phyloP scores from a whole-genome alignment of 2,329 filamentous ascomycete genomes.

The Microcyclospora pomicola region DNA sequence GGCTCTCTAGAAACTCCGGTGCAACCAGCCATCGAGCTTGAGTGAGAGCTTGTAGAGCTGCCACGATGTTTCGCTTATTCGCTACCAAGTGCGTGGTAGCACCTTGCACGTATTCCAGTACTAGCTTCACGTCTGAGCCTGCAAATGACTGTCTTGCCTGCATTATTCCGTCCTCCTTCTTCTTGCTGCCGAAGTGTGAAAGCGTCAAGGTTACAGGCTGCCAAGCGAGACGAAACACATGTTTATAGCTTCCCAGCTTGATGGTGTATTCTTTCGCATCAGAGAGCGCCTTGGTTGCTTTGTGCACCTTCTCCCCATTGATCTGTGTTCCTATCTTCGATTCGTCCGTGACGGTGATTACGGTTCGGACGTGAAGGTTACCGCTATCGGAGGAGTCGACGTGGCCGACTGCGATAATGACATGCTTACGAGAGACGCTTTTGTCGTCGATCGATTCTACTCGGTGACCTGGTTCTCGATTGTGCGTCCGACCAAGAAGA shows the following conservation, averaged over 20 bases:
- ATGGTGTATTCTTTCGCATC: constrained; percentile 42
- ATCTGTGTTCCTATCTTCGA: constrained; percentile 75
- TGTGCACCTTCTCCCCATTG: constrained; percentile 54
- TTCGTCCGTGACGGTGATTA: constrained; percentile 62
- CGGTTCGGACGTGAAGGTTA: constrained; percentile 47
- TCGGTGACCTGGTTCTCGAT: constrained; percentile 31
- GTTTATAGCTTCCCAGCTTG: constrained; percentile 55
- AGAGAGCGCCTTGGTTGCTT: constrained; percentile 43
- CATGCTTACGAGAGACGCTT: constrained; percentile 77
- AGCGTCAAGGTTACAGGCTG: constrained; percentile 64
- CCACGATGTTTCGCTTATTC: constrained; percentile 78
- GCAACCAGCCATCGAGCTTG: constrained; percentile 68
- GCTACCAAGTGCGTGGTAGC: constrained; percentile 79
- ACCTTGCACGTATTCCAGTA: constrained; percentile 54
- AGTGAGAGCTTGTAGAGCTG: constrained; percentile 73
- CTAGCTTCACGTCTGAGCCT: constrained; percentile 76
- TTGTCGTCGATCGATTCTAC: constrained; percentile 60
- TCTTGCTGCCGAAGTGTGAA: constrained; percentile 33
- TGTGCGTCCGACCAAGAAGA: constrained; percentile 52
- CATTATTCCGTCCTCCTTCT: constrained; percentile 41
- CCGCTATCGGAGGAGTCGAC: constrained; percentile 51
- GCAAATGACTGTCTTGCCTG: constrained; percentile 55
- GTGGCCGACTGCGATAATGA: constrained; percentile 57
- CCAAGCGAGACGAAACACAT: constrained; percentile 47
- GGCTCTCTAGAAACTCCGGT: constrained; percentile 56